Conservation (phyloP, 352 stramenopile species). For the Aphanomyces stellatus region DNA sequence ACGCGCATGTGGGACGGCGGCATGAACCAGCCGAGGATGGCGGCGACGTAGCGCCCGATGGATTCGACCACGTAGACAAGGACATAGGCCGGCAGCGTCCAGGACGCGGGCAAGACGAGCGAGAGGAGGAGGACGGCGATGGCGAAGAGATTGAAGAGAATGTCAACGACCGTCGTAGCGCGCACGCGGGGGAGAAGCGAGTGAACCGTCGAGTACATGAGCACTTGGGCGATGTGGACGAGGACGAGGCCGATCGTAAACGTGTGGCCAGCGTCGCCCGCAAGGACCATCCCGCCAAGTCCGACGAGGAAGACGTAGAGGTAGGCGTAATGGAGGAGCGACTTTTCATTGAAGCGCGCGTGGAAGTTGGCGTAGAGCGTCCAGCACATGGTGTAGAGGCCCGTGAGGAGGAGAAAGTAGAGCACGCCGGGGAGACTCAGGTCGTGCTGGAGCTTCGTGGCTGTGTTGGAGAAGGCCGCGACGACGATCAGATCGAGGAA, state of each 20-base stretch:
- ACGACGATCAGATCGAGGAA: constrained; percentile 19
- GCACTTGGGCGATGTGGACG: not conserved
- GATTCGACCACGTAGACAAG: not conserved
- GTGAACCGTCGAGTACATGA: constrained; percentile 1
- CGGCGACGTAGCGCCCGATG: not conserved
- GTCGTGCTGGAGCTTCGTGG: constrained; percentile 3
- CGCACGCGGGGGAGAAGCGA: not conserved
- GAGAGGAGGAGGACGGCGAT: not conserved
- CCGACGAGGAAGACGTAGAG: constrained; percentile 11
- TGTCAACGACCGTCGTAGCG: not conserved
- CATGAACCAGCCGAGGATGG: not conserved
- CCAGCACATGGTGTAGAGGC: constrained; percentile 4
- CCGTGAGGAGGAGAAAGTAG: constrained; percentile 1
- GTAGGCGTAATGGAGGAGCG: constrained; percentile 14
- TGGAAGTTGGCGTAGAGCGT: constrained; percentile 15
- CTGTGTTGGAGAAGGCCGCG: constrained; percentile 5
- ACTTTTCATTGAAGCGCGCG: constrained; percentile 13
- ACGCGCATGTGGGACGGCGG: not conserved
- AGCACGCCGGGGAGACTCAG: not conserved
- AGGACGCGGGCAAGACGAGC: not conserved
- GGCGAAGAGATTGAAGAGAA: not conserved
- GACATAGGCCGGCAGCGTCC: not conserved
- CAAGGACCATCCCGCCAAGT: constrained; percentile 13
- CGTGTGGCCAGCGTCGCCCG: not conserved
- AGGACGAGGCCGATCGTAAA: constrained; percentile 13